Evolutionary conservation across 345 rosid species (phyloP), one percentile per base, ranked within the genome.

Genomic region (Gossypium ekmanianum): DNA sequence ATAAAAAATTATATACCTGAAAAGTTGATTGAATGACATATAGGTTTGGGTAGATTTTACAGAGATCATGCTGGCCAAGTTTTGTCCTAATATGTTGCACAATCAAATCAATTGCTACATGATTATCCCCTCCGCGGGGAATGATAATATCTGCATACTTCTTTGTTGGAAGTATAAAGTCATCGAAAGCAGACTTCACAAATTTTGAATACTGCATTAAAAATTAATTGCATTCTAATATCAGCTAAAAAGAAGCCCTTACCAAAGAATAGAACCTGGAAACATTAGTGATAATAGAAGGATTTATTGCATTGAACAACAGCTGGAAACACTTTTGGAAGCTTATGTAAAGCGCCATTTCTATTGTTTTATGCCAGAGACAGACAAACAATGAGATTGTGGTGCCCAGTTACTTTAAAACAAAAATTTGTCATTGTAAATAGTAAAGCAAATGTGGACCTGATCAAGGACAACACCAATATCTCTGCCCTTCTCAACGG

Each of bases 121-220:
- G 98, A 84, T 95, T 95, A 79, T 95, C 98, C 76, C 98, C 99
- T 50, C 99, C 99, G 51, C 99, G 98, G 64, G 99, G 99, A 83
- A 95, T 95, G 71, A 95, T 91, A 76, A 95, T 92, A 83, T 95
- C 99, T 2, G 99, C 99, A 79, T 89, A 91, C 79, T 95, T 95
- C 86, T 95, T 95, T n/a, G 99, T 91, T 27, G 99, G 99, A 80
- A 95, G 99, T 77, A 95, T 91, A 78, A 95, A 92, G 82, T 95
- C 97, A 83, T 95, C 99, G 78, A 95, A 95, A 77, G 99, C 99
- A 75, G 99, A 93, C 85, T 95, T 95, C 80, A 95, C 99, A 85
- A 92, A 95, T 75, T 91, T 95, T 69, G 98, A 94, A 83, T 94
- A 94, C 97, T 94, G 98, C 88, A 86, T 80, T 81, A 86, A 71